These are phyloP conservation scores for Pterocarpus macrocarpus DNA, from an alignment of 306 rosid species.

Conservation along the genomic window DNA sequence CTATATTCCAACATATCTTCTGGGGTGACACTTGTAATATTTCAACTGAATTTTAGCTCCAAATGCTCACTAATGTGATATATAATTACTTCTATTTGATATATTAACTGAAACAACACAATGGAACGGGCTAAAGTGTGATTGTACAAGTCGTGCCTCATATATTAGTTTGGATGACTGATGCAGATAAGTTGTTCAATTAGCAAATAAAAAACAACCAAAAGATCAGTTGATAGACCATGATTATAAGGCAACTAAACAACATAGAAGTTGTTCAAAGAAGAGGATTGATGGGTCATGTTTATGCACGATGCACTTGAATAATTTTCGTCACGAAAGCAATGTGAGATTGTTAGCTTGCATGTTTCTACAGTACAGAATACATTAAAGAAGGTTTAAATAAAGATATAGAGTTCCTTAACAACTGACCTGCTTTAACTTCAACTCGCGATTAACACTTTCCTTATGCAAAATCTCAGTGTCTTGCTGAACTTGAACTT, in stretches of 20 bases:
- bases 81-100: too few species aligned
- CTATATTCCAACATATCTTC: not conserved
- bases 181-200: not conserved
- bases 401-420: not conserved
- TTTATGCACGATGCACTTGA: slow-evolving; percentile 24
- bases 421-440: slow-evolving; percentile 72
- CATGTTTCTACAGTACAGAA: slow-evolving; percentile 21
- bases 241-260: not conserved
- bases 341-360: not conserved
- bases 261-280: not conserved
- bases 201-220: not conserved
- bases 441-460: slow-evolving; percentile 52
- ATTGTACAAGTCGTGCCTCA: not conserved
- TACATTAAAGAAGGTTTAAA: slow-evolving; percentile 26
- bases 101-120: too few species aligned
- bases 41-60: too few species aligned
- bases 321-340: slow-evolving; percentile 4
- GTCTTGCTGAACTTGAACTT: slow-evolving; percentile 60
- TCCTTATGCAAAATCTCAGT: slow-evolving; percentile 47
- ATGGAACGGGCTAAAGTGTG: not conserved
- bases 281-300: not conserved
- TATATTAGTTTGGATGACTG: not conserved
- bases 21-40: too few species aligned
- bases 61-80: too few species aligned
- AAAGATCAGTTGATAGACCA: not conserved